These are phyloP conservation scores for Trichoderma atrobrunneum DNA, from an alignment of 2,329 filamentous ascomycete genomes.

Conservation along the genomic window DNA sequence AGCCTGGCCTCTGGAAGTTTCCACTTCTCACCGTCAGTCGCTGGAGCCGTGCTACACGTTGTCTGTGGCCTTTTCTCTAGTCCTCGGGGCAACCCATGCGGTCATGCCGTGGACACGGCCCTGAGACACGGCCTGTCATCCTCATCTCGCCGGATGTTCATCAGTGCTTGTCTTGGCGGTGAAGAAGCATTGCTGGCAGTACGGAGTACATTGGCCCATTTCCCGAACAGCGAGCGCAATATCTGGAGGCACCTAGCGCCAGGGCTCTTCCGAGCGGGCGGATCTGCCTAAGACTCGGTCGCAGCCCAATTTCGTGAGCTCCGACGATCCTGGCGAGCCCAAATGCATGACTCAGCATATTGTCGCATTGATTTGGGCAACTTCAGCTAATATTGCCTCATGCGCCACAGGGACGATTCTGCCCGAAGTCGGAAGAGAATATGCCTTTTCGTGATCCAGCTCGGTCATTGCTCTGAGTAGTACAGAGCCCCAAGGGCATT, in stretches of 20 bases:
- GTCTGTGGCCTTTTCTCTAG: background rate
- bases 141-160: background rate
- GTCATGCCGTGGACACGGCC: background rate
- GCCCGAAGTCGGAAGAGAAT: background rate
- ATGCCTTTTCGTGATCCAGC: background rate
- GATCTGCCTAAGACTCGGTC: background rate
- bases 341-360: slow-evolving; percentile 7
- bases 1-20: background rate
- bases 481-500: background rate
- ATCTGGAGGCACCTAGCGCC: background rate
- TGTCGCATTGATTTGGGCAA: background rate
- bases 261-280: slow-evolving; percentile 6
- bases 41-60: background rate
- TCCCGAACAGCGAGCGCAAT: background rate
- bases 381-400: slow-evolving; percentile 6
- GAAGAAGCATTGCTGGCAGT: background rate
- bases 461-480: background rate
- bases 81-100: background rate
- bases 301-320: slow-evolving; percentile 9
- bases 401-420: background rate
- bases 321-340: background rate
- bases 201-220: background rate
- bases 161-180: background rate
- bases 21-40: background rate
- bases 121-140: background rate